Base-by-base conservation (phyloP, 345 rosid genomes). In the Lepidium aucheri region DNA sequence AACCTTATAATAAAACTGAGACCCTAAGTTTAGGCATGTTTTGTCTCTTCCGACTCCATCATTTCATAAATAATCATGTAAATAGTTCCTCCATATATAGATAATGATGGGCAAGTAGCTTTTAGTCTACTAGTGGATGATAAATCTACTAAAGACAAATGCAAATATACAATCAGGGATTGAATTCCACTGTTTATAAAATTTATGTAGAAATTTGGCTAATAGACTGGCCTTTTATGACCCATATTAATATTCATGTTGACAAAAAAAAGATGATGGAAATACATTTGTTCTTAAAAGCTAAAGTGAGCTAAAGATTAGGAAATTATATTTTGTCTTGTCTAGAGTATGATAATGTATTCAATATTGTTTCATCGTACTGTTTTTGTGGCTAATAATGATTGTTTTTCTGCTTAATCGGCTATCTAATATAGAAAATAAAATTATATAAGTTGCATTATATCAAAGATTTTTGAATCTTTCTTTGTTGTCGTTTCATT, bases 1-100 rank as follows among this genome's bases (percentile, higher is more conserved):
- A 49, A 49, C 44, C 65, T 55, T 39, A 39, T 57, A 57, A 72
- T 49, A 10, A 20, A 56, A 39, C 4, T 9, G 17, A 65, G 76
- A 42, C 28, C 51, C 53, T 41, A 57, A 57, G 65, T 72, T 72
- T 65, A 26, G 30, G 61, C 53, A 50, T 65, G 61, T 58, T 53
- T 58, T 65, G 67, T 58, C 71, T 65, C 53, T 49, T 57, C 67
- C 53, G 30, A 52, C 62, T 61, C 33, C 33, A 57, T 65, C 71
- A 41, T 57, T 26, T 58, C 54, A 57, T 50, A 65, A 41, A 41
- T 34, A 71, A 63, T 63, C 45, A 71, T 71, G 75, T 36, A 39
- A 46, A 46, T 63, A 71, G 38, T 46, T 63, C 28, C 55, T 54
- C 47, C 41, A 46, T 28, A 4, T 6, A 26, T 26, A 26, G 30